Base-by-base conservation (phyloP, 768 basidiomycete species). In the Collybia mongolica region DNA sequence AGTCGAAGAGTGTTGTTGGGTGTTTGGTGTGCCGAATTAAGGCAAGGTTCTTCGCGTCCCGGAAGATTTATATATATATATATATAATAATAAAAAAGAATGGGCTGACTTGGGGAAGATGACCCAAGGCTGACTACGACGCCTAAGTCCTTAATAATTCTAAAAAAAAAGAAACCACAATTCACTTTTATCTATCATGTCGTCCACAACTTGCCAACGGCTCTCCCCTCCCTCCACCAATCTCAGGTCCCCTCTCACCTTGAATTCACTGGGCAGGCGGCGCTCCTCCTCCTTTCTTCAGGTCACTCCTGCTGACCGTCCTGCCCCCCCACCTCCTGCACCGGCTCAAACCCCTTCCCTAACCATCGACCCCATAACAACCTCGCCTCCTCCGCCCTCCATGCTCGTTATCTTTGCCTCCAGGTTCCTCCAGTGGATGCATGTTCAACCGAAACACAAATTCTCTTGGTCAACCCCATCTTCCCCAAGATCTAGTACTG, bases 361-460 rank as follows among this genome's bases (percentile, higher is more conserved):
- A 39, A 52, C 47, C 36, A 37, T 52, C 28, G 45, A 53, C 29
- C 54, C 54, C 42, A 42, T 58, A 48, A 52, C 59, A 44, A 47
- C 62, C 28, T 37, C 63, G 35, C 52, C 57, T 42, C 54, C 60
- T 14, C 54, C 64, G 22, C 67, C 73, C 5, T 72, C 79, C 56
- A 82, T 83, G 80, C 65, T 84, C 43, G 68, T 76, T 47, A 60
- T 77, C 53, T 58, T 84, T 37, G 67, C 73, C 48, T 76, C 80
- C 39, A 74, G 74, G 44, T 71, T 80, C 61, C 67, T 86, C 22
- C 69, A 82, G 26, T 74, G 80, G 66, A 59, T 86, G 20, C 81
- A 81, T 61, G 52, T 71, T 53, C 63, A 69, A 43, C 69, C 72
- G 20, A 72, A 71, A 54, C 67, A 76, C 49, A 57, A 73, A 43